A percentile compares a stretch with the other conserved stretches of the same genome.
Conservation (phyloP, 2,329 filamentous ascomycete genomes). For the Penicillium crustosum region DNA sequence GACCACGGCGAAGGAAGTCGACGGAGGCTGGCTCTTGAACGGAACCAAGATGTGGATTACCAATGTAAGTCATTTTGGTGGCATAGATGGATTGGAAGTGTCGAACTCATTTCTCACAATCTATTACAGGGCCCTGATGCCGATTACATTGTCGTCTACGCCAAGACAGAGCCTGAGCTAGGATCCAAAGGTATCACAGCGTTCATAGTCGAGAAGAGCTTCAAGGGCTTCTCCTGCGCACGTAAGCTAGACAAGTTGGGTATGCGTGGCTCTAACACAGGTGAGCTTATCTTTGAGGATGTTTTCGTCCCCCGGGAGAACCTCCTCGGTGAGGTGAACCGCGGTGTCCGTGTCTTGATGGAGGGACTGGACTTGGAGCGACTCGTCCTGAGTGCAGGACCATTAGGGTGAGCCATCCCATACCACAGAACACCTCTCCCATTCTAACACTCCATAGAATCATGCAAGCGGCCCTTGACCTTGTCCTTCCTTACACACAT, state of each 20-base stretch:
- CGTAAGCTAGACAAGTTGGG: constrained; percentile 96
- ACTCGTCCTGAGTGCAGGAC: constrained; percentile 85
- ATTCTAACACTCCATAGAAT: constrained; percentile 49
- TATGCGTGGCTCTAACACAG: constrained; percentile 96
- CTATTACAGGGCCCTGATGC: constrained; percentile 70
- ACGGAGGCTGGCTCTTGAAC: constrained; percentile 82
- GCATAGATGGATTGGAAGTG: neutral
- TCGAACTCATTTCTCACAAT: constrained; percentile 3
- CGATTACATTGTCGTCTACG: constrained; percentile 92
- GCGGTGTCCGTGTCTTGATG: constrained; percentile 89
- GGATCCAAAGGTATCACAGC: constrained; percentile 91
- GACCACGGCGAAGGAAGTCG: constrained; percentile 73
- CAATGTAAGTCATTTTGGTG: constrained; percentile 58
- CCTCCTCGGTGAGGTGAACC: constrained; percentile 75
- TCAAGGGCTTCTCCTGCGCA: constrained; percentile 77
- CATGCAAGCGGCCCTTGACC: constrained; percentile 89
- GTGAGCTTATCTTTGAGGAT: constrained; percentile 85
- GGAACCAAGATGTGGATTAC: constrained; percentile 99
- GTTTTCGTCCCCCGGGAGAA: constrained; percentile 86
- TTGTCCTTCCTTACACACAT: constrained; percentile 85
- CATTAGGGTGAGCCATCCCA: constrained; percentile 61
- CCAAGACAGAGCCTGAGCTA: constrained; percentile 80
- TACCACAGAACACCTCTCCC: neutral
- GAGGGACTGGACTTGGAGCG: constrained; percentile 92
- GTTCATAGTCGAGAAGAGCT: constrained; percentile 74